Evolutionary conservation across 2,329 filamentous ascomycete species (phyloP).

Genomic region (Aspergillus cejpii): DNA sequence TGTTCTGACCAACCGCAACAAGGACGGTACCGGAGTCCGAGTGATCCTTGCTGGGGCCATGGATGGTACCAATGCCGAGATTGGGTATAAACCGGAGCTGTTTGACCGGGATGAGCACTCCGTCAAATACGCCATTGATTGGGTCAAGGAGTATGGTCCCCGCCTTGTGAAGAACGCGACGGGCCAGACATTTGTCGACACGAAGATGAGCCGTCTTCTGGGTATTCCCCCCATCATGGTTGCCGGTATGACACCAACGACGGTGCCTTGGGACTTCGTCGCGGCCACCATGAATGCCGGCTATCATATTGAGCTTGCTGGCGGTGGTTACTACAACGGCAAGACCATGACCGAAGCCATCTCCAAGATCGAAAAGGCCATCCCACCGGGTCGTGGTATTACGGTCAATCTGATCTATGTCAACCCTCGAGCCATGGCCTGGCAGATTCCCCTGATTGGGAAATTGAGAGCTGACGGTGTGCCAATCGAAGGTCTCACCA

Average conservation of each 20-base stretch:
- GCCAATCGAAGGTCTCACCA: constrained; percentile 84
- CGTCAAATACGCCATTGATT: constrained; percentile 90
- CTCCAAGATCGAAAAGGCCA: constrained; percentile 73
- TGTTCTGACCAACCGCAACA: constrained; percentile 95
- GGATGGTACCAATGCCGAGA: constrained; percentile 78
- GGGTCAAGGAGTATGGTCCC: constrained; percentile 97
- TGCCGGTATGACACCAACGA: constrained; percentile 85
- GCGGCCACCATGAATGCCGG: constrained; percentile 89
- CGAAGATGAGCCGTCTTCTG: constrained; percentile 85
- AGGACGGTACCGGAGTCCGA: constrained; percentile 94
- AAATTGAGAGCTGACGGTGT: constrained; percentile 76
- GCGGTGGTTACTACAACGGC: constrained; percentile 81
- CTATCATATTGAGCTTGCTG: constrained; percentile 87
- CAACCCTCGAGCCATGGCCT: constrained; percentile 79
- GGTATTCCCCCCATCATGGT: constrained; percentile 81
- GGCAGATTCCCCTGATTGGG: constrained; percentile 82
- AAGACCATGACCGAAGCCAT: constrained; percentile 77
- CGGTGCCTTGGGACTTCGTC: constrained; percentile 86
- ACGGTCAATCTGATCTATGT: constrained; percentile 88
- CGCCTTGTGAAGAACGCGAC: constrained; percentile 80
- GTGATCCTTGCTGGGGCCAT: constrained; percentile 94
- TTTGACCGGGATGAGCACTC: constrained; percentile 96
- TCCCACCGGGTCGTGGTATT: constrained; percentile 80
- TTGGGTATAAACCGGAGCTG: constrained; percentile 95
- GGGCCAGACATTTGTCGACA: constrained; percentile 88